phyloP scores from a whole-genome alignment of 768 basidiomycete species.

The Naganishia vaughanmartiniae region DNA sequence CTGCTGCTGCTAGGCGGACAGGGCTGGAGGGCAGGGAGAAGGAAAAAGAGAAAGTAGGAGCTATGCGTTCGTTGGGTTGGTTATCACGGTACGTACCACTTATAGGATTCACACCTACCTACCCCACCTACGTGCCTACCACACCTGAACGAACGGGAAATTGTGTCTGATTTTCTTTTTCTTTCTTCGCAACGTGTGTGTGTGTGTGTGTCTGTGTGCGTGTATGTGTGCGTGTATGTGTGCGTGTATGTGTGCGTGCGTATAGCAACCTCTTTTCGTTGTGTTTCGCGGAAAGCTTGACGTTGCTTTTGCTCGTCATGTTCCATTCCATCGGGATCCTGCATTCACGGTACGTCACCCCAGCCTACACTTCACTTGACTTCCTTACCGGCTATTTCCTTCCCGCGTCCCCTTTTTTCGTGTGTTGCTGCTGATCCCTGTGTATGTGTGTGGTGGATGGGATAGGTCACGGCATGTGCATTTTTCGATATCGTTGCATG shows the following conservation, averaged over 20 bases:
- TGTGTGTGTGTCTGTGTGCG: too few relatives aligned
- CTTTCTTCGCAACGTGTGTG: too few relatives aligned
- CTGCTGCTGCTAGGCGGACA: constrained; percentile 2
- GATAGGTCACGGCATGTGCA: constrained; percentile 44
- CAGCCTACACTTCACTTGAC: neutral
- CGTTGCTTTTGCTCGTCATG: constrained; percentile 46
- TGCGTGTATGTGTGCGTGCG: too few relatives aligned
- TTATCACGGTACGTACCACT: constrained; percentile 38
- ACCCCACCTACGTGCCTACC: too few relatives aligned
- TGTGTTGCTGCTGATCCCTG: too few relatives aligned
- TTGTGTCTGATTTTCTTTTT: neutral
- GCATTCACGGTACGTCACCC: constrained; percentile 39
- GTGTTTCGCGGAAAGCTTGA: constrained; percentile 46
- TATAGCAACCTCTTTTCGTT: constrained; percentile 44
- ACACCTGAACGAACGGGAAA: neutral
- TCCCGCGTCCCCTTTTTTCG: too few relatives aligned
- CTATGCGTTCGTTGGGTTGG: constrained; percentile 42
- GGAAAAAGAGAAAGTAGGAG: constrained; percentile 31
- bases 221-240: too few relatives aligned
- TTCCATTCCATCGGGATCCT: constrained; percentile 47
- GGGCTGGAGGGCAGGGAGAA: constrained; percentile 1
- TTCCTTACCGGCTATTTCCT: too few relatives aligned
- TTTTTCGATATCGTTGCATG: constrained; percentile 47
- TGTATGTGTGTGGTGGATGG: too few relatives aligned
- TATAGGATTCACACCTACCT: too few relatives aligned